phyloP scores from a whole-genome alignment of 495 filamentous ascomycete genomes.

The Penicillium longicatenatum region DNA sequence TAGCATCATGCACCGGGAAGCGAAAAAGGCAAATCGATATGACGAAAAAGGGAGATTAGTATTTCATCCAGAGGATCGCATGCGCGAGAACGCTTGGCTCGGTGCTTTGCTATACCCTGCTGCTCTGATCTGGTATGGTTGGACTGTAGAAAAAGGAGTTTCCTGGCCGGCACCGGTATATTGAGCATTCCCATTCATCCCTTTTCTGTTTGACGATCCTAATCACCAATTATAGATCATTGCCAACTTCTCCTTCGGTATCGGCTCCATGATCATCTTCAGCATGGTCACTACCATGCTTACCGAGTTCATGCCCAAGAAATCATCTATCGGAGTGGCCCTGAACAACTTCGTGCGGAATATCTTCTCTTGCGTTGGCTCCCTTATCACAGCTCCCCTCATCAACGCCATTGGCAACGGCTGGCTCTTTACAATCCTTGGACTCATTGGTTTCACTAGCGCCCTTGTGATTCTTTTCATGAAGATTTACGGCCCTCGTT shows the following conservation, averaged over 20 bases:
- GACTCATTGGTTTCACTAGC: slow-evolving; percentile 58
- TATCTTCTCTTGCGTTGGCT: slow-evolving; percentile 79
- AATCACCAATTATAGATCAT: slow-evolving; percentile 51
- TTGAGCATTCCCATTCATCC: slow-evolving; percentile 15
- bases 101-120: slow-evolving; percentile 74
- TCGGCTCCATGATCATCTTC: slow-evolving; percentile 90
- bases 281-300: slow-evolving; percentile 76
- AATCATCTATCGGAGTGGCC: slow-evolving; percentile 75
- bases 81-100: slow-evolving; percentile 87
- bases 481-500: slow-evolving; percentile 62
- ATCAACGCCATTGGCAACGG: slow-evolving; percentile 84
- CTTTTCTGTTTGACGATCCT: neutral
- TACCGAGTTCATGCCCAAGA: slow-evolving; percentile 85
- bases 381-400: slow-evolving; percentile 71
- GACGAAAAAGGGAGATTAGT: slow-evolving; percentile 69
- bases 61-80: slow-evolving; percentile 82
- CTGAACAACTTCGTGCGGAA: slow-evolving; percentile 79
- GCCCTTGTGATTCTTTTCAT: slow-evolving; percentile 65
- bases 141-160: slow-evolving; percentile 59
- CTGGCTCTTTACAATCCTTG: slow-evolving; percentile 84
- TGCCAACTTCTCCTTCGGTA: slow-evolving; percentile 86
- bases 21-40: slow-evolving; percentile 67
- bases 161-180: slow-evolving; percentile 66
- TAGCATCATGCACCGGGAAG: slow-evolving; percentile 83
- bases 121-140: slow-evolving; percentile 68